Percentiles rank a stretch among this genome's conserved stretches.
phyloP scores from a whole-genome alignment of 2,329 filamentous ascomycete species.

The Diplodia sapinea region DNA sequence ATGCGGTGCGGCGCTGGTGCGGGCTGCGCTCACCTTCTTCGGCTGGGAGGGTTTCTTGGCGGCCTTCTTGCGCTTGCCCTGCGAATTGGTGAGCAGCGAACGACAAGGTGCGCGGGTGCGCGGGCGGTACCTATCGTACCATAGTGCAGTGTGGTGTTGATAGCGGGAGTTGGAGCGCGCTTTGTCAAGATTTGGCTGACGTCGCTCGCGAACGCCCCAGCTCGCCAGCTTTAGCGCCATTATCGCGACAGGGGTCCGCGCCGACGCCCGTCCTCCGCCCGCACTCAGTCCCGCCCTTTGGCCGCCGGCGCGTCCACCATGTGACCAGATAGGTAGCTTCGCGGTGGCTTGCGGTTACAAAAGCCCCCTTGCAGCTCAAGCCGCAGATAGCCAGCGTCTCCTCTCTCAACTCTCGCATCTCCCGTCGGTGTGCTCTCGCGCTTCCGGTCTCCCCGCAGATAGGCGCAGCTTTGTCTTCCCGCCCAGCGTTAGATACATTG shows the following conservation, averaged over 20 bases:
- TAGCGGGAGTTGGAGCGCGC: not conserved
- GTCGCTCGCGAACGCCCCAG: not conserved
- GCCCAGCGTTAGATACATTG: constrained; percentile 23
- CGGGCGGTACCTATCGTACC: constrained; percentile 34
- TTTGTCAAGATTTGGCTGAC: not conserved
- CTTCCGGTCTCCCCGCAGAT: constrained; percentile 19
- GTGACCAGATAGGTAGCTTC: constrained; percentile 26
- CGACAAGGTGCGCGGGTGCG: not conserved
- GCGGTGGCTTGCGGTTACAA: constrained; percentile 29
- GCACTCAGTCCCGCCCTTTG: not conserved
- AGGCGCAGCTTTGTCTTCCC: constrained; percentile 20
- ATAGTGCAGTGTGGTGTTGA: constrained; percentile 34
- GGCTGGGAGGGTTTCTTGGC: constrained; percentile 80
- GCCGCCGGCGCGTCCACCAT: constrained; percentile 18
- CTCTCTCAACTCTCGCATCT: constrained; percentile 3
- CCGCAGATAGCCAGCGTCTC: constrained; percentile 18
- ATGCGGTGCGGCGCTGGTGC: constrained; percentile 13
- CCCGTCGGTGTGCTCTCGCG: constrained; percentile 13
- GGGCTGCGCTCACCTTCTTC: constrained; percentile 69
- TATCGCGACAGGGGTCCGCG: constrained; percentile 5
- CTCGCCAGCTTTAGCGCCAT: not conserved
- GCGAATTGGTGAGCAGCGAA: constrained; percentile 18
- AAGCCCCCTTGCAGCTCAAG: constrained; percentile 28
- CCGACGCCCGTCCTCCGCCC: constrained; percentile 15
- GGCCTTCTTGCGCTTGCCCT: constrained; percentile 93